Conservation (phyloP, 305 asterid species). For the Rubia balearica region DNA sequence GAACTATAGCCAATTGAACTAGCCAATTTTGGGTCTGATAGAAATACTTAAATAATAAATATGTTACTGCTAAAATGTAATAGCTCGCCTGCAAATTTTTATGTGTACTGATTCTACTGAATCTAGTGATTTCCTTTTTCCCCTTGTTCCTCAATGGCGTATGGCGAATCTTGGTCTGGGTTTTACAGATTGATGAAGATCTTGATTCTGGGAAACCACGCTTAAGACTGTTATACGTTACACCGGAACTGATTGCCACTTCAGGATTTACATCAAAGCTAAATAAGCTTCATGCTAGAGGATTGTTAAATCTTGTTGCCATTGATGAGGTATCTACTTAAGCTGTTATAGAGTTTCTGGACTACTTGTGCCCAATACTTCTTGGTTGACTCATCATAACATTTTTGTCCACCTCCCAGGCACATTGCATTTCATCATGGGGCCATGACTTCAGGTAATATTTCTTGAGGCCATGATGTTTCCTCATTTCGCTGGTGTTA, state of each 20-base stretch:
- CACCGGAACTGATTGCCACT: conserved; percentile 89
- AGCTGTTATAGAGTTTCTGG: conserved; percentile 10
- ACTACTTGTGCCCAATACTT: conserved; percentile 21
- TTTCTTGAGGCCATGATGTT: conserved; percentile 1
- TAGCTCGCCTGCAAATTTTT: background rate
- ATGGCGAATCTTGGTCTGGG: conserved; percentile 16
- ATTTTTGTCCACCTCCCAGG: conserved; percentile 44
- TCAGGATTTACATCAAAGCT: conserved; percentile 76
- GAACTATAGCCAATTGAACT: background rate
- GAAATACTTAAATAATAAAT: background rate
- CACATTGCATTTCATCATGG: conserved; percentile 97
- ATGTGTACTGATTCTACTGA: background rate
- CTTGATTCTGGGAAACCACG: conserved; percentile 83
- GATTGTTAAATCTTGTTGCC: conserved; percentile 77
- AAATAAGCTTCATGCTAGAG: conserved; percentile 69
- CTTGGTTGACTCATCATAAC: conserved; percentile 17
- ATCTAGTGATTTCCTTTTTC: background rate
- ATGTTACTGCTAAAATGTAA: background rate
- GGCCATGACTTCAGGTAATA: conserved; percentile 95
- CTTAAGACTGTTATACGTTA: conserved; percentile 79
- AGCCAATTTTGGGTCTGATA: background rate
- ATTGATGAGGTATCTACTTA: conserved; percentile 70
- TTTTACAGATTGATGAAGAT: conserved; percentile 67
- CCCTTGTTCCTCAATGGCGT: background rate
- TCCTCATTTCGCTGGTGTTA: background rate